Conservation (phyloP, 108 stramenopile genomes). For the Fistulifera pelliculosa region DNA sequence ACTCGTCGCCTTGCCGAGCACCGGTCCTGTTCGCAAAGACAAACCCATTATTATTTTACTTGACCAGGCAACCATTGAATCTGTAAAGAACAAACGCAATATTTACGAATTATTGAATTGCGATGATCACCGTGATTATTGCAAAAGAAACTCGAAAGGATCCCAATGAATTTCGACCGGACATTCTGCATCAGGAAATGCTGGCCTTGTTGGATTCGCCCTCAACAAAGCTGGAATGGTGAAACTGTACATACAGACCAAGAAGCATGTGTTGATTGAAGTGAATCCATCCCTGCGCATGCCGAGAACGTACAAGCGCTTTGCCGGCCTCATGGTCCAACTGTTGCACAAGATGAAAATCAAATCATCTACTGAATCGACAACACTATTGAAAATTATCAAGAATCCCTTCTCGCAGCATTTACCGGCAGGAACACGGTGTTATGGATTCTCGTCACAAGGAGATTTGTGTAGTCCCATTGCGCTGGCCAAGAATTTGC, state of each 20-base stretch:
- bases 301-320: conserved; percentile 97
- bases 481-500: conserved; percentile 61
- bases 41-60: conserved; percentile 72
- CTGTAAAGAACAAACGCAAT: conserved; percentile 92
- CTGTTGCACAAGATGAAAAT: conserved; percentile 99
- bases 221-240: conserved; percentile 94
- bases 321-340: conserved; percentile 89
- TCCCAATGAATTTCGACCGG: conserved; percentile 90
- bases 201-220: conserved; percentile 95
- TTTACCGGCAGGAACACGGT: conserved; percentile 86
- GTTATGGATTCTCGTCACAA: conserved; percentile 78
- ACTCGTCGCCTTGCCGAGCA: conserved; percentile 1
- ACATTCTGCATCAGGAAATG: conserved; percentile 97
- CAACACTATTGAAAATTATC: conserved; percentile 93
- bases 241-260: conserved; percentile 88
- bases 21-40: conserved; percentile 13
- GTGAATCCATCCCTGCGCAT: conserved; percentile 89
- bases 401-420: conserved; percentile 97
- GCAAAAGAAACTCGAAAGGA: conserved; percentile 87
- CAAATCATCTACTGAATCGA: conserved; percentile 85
- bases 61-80: conserved; percentile 94
- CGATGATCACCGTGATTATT: conserved; percentile 94
- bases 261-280: conserved; percentile 92
- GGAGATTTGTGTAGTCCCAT: conserved; percentile 84
- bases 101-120: conserved; percentile 95